Base-by-base conservation (phyloP, 139 green algal genomes). In the Chlorella vulgaris region DNA sequence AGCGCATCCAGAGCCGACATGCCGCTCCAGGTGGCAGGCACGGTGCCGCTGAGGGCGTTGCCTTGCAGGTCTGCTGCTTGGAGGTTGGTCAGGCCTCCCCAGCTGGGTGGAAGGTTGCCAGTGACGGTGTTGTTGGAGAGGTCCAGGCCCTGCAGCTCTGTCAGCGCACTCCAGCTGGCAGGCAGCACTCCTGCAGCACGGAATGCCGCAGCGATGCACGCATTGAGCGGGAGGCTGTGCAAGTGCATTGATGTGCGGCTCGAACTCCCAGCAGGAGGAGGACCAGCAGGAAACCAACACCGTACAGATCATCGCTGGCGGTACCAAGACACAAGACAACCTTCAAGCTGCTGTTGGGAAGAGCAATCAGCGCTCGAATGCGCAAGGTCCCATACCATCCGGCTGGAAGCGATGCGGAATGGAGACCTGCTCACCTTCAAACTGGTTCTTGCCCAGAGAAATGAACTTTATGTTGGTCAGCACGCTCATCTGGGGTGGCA, bases 111-210 rank as follows among this genome's bases (percentile, higher is more conserved):
- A 28, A 89, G 67, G 31, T 66, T 31, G 10, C 81, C 81, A 21
- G 42, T 62, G 22, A 88, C 28, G 18, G 68, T 7, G 63, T 88
- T 88, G 71, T 76, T 69, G 33, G 39, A 60, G 36, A 88, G 47
- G 75, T 88, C 84, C 31, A 88, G 69, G 18, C 84, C 84, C 53
- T 79, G 62, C 29, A 88, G 62, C 33, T 67, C 70, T 18, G 51
- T 18, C 61, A 88, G 50, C n/a, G 8, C 38, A 31, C 40, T 53
- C 84, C 84, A 88, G 31, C 39, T 66, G 7, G 28, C 8, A 55
- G 84, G 84, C 22, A 88, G 79, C 38, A 60, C 7, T 33, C 79
- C 78, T 83, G 78, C 38, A 13, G 13, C 24, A 22, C 65, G 13
- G 35, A 50, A 58, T 58, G 47, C 47, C n/a, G n/a, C n/a, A n/a